A percentile compares a stretch with the other conserved stretches of the same genome.
phyloP scores from a whole-genome alignment of 2,329 filamentous ascomycete species.

The Colletotrichum paranaense region DNA sequence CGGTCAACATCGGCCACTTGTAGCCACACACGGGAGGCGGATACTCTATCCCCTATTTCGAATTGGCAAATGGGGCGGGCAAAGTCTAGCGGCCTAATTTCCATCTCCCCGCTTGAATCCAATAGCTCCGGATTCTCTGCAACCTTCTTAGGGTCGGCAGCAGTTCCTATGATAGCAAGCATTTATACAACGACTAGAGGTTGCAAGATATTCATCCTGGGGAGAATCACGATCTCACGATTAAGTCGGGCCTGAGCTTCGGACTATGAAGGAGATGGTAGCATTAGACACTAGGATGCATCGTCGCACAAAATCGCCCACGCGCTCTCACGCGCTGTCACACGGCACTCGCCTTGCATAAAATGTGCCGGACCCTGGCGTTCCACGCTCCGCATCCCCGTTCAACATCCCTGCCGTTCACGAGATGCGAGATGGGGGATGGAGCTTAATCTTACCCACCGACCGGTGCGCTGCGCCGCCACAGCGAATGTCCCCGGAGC shows the following conservation, averaged over 20 bases:
- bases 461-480: slow-evolving; percentile 33
- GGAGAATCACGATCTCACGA: slow-evolving; percentile 5
- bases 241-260: slow-evolving; percentile 28
- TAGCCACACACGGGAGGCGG: background rate
- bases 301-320: slow-evolving; percentile 25
- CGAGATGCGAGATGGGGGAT: slow-evolving; percentile 34
- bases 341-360: slow-evolving; percentile 20
- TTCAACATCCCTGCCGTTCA: slow-evolving; percentile 26
- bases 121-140: slow-evolving; percentile 1
- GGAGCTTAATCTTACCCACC: slow-evolving; percentile 36
- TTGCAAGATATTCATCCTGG: background rate
- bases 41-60: slow-evolving; percentile 19
- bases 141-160: background rate
- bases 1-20: background rate
- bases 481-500: slow-evolving; percentile 28
- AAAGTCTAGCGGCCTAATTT: slow-evolving; percentile 22
- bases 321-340: slow-evolving; percentile 26
- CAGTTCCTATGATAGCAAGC: background rate
- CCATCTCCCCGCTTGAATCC: slow-evolving; percentile 10
- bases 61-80: slow-evolving; percentile 3
- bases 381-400: slow-evolving; percentile 28
- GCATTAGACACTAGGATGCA: slow-evolving; percentile 18
- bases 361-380: slow-evolving; percentile 26
- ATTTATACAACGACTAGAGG: background rate
- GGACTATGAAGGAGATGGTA: slow-evolving; percentile 6